Percentiles rank a stretch among this genome's conserved stretches.
These are phyloP conservation scores for Clohesyomyces aquaticus DNA, from an alignment of 495 filamentous ascomycete genomes.

Conservation along the genomic window DNA sequence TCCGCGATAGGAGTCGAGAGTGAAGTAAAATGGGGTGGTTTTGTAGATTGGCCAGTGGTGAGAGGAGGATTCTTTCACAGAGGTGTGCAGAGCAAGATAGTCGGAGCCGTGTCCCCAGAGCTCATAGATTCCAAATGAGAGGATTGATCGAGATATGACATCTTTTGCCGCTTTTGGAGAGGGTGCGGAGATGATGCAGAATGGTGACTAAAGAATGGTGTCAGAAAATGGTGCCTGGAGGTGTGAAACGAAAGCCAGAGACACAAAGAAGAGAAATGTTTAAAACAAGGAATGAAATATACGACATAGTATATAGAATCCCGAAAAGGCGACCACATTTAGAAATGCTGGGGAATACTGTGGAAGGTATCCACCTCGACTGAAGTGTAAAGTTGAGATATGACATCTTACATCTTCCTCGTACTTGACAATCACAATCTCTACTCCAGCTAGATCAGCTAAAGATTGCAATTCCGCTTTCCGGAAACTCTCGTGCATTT, in stretches of 20 bases:
- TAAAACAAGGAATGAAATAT: neutral
- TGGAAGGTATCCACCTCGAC: neutral
- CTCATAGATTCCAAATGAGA: slow-evolving; percentile 80
- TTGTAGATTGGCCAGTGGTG: slow-evolving; percentile 63
- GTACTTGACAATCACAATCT: slow-evolving; percentile 74
- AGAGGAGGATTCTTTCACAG: slow-evolving; percentile 48
- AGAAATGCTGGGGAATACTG: neutral
- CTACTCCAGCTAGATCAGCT: slow-evolving; percentile 67
- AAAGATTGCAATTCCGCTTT: slow-evolving; percentile 83
- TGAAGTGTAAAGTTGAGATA: slow-evolving; percentile 14
- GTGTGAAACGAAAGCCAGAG: neutral
- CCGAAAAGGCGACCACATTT: slow-evolving; percentile 10
- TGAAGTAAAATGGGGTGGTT: slow-evolving; percentile 74
- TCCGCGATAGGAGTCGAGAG: slow-evolving; percentile 74
- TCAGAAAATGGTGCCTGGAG: slow-evolving; percentile 10
- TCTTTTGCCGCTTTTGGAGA: slow-evolving; percentile 65
- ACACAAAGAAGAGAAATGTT: neutral
- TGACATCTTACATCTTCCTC: slow-evolving; percentile 63
- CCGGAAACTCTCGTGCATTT: slow-evolving; percentile 88
- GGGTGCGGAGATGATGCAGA: slow-evolving; percentile 73
- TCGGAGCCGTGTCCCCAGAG: slow-evolving; percentile 77
- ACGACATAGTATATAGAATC: neutral
- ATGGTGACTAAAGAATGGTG: slow-evolving; percentile 77
- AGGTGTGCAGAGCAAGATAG: slow-evolving; percentile 70
- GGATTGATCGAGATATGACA: slow-evolving; percentile 75